Base-by-base conservation (phyloP, 305 asterid species). In the Fraxinus paxiana region DNA sequence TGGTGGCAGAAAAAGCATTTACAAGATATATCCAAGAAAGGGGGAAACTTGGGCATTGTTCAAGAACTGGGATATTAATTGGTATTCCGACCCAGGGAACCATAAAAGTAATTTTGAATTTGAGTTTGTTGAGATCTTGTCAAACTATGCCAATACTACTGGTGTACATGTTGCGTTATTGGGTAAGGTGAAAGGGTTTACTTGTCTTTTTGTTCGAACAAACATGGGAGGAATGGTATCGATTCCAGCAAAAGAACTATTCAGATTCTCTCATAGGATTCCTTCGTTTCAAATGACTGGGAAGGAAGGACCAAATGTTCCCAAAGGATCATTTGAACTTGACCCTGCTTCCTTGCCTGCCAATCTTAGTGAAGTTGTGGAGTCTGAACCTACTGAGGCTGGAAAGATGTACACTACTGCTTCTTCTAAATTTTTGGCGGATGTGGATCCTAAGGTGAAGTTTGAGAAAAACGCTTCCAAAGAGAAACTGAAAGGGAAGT, bases 201-300 rank as follows among this genome's bases (percentile, higher is more conserved):
- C 43, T 37, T 33, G 41, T 71, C 51, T 78, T 56, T 78, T 78
- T 22, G 18, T 41, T 31, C 38, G 35, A 78, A 46, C 22, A n/a
- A 37, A 33, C 30, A 7, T 4, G 8, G 61, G 38, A 56, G 81
- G 43, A 28, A 35, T 65, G 20, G 75, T 78, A 24, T 17, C 43
- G 61, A 78, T 78, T 31, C 81, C 59, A 6, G 51, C 61, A 6
- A 78, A 78, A 5, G 65, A 78, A 35, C 17, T 61, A 63, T 63
- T 78, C 75, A 78, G 75, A 78, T 78, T 78, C 76, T 78, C 81
- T 8, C 81, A 78, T 65, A 78, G 75, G 70, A 30, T 78, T 65
- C 81, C 81, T 65, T 78, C 81, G 4, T 78, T 12, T 37, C 30
- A 22, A 22, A 78, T 78, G 81, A 34, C 46, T n/a, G 81, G 81